Percentiles rank a stretch among this genome's conserved stretches.
These are phyloP conservation scores for cucumber (Cucumis sativus) DNA, from an alignment of 306 rosid genomes.

Conservation along the genomic window DNA sequence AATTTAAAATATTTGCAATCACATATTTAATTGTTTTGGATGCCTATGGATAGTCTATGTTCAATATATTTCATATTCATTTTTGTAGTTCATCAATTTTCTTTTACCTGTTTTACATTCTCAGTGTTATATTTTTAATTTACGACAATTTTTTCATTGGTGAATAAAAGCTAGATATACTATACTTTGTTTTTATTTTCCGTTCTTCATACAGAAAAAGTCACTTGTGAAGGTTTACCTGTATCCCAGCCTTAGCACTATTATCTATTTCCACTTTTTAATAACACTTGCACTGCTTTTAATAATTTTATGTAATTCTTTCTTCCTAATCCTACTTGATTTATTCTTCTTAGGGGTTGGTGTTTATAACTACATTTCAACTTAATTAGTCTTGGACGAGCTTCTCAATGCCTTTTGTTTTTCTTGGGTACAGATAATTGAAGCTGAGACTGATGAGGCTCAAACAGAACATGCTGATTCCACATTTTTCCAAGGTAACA, in stretches of 20 bases:
- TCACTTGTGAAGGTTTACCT: background rate
- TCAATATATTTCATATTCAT: background rate
- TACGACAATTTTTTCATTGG: background rate
- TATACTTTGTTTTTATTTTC: background rate
- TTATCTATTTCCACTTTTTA: background rate
- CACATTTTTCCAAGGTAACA: slow-evolving; percentile 54
- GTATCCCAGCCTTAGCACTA: background rate
- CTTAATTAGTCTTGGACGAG: background rate
- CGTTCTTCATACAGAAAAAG: background rate
- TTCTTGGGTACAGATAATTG: slow-evolving; percentile 30
- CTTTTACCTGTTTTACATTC: background rate
- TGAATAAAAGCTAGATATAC: background rate
- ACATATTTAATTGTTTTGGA: slow-evolving; percentile 7
- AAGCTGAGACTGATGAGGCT: slow-evolving; percentile 23
- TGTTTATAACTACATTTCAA: background rate
- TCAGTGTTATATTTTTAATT: background rate
- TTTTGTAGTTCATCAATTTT: background rate
- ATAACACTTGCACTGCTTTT: background rate
- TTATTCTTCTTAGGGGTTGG: slow-evolving; percentile 1
- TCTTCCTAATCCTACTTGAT: background rate
- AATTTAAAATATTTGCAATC: background rate
- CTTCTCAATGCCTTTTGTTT: slow-evolving; percentile 1
- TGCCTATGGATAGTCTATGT: background rate
- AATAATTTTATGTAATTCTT: background rate
- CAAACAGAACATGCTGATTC: slow-evolving; percentile 29